These are phyloP conservation scores for Saccharomycopsis lassenensis DNA, from an alignment of 805 yeast species.

Conservation along the genomic window DNA sequence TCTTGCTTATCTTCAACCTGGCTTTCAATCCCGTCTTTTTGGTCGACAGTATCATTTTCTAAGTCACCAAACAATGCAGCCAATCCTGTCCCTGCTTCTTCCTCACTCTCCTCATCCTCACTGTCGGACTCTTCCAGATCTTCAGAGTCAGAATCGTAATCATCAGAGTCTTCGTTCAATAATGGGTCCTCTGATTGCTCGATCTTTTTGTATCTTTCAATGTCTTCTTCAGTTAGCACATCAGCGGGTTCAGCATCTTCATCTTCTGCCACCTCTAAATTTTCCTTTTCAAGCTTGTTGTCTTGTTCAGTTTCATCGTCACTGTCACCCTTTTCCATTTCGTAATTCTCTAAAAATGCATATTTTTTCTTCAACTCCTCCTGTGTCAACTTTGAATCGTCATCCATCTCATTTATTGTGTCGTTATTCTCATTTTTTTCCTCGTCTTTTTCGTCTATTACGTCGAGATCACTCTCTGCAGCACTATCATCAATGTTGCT, in stretches of 20 bases:
- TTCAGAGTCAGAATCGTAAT: slow-evolving; percentile 19
- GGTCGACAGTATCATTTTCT: slow-evolving; percentile 28
- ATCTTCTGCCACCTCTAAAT: slow-evolving; percentile 5
- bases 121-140: slow-evolving; percentile 19
- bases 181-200: slow-evolving; percentile 15
- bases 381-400: slow-evolving; percentile 31
- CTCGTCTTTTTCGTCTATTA: slow-evolving; percentile 22
- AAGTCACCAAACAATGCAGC: slow-evolving; percentile 29
- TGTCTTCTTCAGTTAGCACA: slow-evolving; percentile 16
- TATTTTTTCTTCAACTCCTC: slow-evolving; percentile 36
- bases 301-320: slow-evolving; percentile 18
- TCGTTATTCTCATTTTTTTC: slow-evolving; percentile 22
- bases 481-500: slow-evolving; percentile 18
- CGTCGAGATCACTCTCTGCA: slow-evolving; percentile 10
- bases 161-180: slow-evolving; percentile 20
- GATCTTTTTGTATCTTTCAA: slow-evolving; percentile 15
- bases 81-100: slow-evolving; percentile 21
- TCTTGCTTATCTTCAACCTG: slow-evolving; percentile 17
- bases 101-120: slow-evolving; percentile 17
- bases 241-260: slow-evolving; percentile 9
- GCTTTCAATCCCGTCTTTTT: slow-evolving; percentile 24
- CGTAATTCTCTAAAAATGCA: slow-evolving; percentile 21
- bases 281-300: slow-evolving; percentile 1
- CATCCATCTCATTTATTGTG: slow-evolving; percentile 20
- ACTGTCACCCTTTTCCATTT: slow-evolving; percentile 7